Base-by-base conservation (phyloP, 176 grass and related monocot genomes). In the Miscanthus lutarioriparius region DNA sequence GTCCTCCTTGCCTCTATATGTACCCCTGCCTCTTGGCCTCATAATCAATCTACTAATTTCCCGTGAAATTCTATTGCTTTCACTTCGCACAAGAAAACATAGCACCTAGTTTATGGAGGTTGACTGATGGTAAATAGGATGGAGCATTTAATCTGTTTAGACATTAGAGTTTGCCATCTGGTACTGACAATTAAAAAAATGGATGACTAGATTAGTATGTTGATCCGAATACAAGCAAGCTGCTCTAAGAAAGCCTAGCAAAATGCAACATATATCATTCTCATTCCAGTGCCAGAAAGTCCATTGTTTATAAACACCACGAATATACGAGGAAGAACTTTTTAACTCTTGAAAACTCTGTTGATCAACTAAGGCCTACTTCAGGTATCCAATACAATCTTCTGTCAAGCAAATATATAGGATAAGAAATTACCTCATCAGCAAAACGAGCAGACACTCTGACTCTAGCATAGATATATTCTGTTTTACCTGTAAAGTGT, bases 381-480 rank as follows among this genome's bases (percentile, higher is more conserved):
- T 72, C 25, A 27, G 64, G 41, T 78, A 25, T 39, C 28, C 45
- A 35, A 83, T 22, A 44, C 10, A 74, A 66, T 84, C 56, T 66
- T 37, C 40, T 77, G 16, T 53, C 17, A 72, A 77, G 32, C 12
- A 64, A 41, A 54, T 40, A 81, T 76, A n/a, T 23, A 76, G 83
- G 38, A 86, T 19, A 66, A 45, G 77, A 70, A 72, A 72, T 66
- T 82, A 98, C 96, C 96, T 98, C 91, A 43, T 87, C 75, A 77
- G 96, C 87, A 70, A 85, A 92, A 22, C 81, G 79, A 74, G 87
- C 85, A 82, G 87, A 83, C 70, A 93, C 89, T 86, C 90, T 95
- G 63, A 95, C 91, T 73, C 53, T 58, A 80, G 86, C 87, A 83
- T 87, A 98, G 39, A 98, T 85, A 92, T 98, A 98, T 83, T 98